A percentile compares a stretch with the other conserved stretches of the same genome.
Evolutionary conservation across 2,329 filamentous ascomycete genomes (phyloP).

Genomic region (Clonostachys rosea): DNA sequence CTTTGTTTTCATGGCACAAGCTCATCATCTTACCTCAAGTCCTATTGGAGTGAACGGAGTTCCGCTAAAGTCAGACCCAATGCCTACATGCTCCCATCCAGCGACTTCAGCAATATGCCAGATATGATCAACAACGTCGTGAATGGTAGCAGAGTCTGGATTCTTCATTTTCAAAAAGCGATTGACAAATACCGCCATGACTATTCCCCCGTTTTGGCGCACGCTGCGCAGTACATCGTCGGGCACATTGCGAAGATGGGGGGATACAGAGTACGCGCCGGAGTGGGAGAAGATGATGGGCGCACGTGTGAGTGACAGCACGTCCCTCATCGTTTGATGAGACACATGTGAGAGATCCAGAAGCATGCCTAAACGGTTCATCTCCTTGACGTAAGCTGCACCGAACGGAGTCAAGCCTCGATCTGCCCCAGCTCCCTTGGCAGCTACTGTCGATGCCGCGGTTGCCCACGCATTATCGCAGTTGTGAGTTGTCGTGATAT

Average conservation of each 20-base stretch:
- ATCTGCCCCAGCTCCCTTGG: conserved; percentile 8
- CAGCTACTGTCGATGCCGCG: conserved; percentile 18
- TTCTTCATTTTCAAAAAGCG: conserved; percentile 14
- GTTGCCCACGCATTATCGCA: conserved; percentile 7
- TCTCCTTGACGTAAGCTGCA: conserved; percentile 18
- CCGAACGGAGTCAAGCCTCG: conserved; percentile 16
- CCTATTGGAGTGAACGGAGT: conserved; percentile 7
- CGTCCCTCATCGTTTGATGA: conserved; percentile 21
- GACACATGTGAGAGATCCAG: conserved; percentile 22
- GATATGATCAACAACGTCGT: conserved; percentile 18
- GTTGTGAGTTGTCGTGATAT: conserved; percentile 28
- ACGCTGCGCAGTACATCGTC: conserved; percentile 29
- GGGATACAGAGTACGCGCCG: conserved; percentile 12
- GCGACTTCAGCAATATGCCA: conserved; percentile 6
- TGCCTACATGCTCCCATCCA: conserved; percentile 21
- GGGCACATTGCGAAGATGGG: conserved; percentile 30
- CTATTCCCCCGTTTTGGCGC: conserved; percentile 26
- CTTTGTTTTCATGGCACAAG: neutral
- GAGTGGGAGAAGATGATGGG: conserved; percentile 25
- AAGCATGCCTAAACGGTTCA: conserved; percentile 29
- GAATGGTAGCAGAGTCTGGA: conserved; percentile 13
- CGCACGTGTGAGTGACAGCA: conserved; percentile 13
- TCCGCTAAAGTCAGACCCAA: conserved; percentile 18
- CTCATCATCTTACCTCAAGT: conserved; percentile 4
- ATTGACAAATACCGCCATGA: conserved; percentile 30